Evolutionary conservation across 176 grass and related monocot species (phyloP), one percentile per base, ranked within the genome.

Genomic region (Aegilops umbellulata): DNA sequence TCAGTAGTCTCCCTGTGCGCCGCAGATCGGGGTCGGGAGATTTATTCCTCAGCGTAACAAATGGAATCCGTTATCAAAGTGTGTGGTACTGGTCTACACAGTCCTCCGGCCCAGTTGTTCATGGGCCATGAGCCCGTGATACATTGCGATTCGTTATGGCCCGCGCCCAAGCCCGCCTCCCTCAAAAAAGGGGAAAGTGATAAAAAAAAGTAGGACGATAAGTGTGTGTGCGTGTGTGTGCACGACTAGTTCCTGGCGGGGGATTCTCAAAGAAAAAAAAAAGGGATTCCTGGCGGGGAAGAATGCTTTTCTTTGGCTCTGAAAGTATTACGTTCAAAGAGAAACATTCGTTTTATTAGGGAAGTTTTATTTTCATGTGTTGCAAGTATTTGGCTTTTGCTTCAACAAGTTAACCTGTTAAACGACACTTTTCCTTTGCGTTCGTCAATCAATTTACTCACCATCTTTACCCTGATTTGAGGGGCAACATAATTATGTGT

Each of bases 271-370:
- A n/a, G n/a, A 10, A 8, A 39, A 39, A 42, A 1, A 39, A 2
- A 39, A 39, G 10, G 7, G 5, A 31, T 88, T 88, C 46, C 10
- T 63, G 2, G 16, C 17, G 6, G 66, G 26, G 32, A 82, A 88
- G 87, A 89, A 84, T 80, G 39, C 81, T 84, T 88, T 84, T 80
- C 75, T 79, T 88, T 23, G 65, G 39, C 65, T 84, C 38, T 19
- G 1, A 79, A 79, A 38, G 65, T 6, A 38, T 55, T 6, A 38
- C 65, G 57, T n/a, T 60, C 22, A 20, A 60, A 16, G 44, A 15
- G 44, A 49, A 60, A 30, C 23, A 72, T 53, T 72, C 38, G 22
- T n/a, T 61, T 22, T 4, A 2, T 72, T 0, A 14, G 0, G 2
- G 15, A 5, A 23, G 17, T 39, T 7, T 71, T 71, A 0, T n/a